Base-by-base conservation (phyloP, 805 yeast genomes). In the Myxozyma kluyveri region DNA sequence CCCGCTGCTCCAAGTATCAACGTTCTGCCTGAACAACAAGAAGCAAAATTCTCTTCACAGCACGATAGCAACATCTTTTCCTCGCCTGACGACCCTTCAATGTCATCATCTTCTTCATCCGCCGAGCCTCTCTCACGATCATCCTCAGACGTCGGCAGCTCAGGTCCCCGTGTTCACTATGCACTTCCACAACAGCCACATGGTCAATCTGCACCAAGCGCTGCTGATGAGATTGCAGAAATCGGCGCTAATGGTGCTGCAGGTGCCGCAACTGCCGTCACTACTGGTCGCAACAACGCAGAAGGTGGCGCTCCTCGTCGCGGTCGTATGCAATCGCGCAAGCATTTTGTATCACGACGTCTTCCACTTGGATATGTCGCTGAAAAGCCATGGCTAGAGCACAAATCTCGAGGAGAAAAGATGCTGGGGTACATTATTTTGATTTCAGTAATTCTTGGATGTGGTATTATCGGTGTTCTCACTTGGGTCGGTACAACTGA, bases 321-420 rank as follows among this genome's bases (percentile, higher is more conserved):
- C 23, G 44, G 45, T 10, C 48, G 57, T 9, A 35, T 49, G 12
- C 47, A 21, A 21, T 17, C 50, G 22, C 50, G 53, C 3, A 35
- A 38, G 21, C 46, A 44, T 17, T 52, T 52, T 26, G 45, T 49
- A 4, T 52, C 57, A 21, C 52, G 57, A 9, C 46, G 57, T 12
- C 12, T 52, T 26, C 57, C 57, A 33, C 45, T 49, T 3, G 57
- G 57, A 1, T 49, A 49, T 22, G 35, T 35, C 12, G 38, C 50
- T 4, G 57, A 52, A 42, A 54, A 54, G 49, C 56, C 59, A 17
- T 54, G 59, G 59, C 41, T 54, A 7, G 27, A n/a, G 26, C 21
- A 45, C 7, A 43, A 41, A 19, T n/a, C 53, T 9, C 29, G 32
- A 4, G 53, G 43, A 27, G 57, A 52, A 36, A 48, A 33, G 14